phyloP scores from a whole-genome alignment of 768 basidiomycete genomes.

The Phaeotremella skinneri region DNA sequence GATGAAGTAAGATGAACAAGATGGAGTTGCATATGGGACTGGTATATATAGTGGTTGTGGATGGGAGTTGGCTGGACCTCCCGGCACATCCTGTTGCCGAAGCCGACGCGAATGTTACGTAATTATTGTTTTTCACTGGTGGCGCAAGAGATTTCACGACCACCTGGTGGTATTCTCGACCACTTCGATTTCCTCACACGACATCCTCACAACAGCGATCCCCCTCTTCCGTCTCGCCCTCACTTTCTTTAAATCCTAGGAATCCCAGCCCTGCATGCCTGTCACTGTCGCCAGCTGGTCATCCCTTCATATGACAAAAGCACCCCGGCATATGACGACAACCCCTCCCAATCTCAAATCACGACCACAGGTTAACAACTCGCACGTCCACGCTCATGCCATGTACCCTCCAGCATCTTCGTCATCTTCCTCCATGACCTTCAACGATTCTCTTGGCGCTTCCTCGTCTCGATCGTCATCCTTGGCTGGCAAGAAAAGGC shows the following conservation, averaged over 20 bases:
- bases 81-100: too few relatives aligned
- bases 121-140: not conserved
- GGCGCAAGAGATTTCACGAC: not conserved
- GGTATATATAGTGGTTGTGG: too few relatives aligned
- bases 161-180: too few relatives aligned
- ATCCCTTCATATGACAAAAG: slow-evolving; percentile 32
- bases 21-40: too few relatives aligned
- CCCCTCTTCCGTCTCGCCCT: not conserved
- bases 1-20: too few relatives aligned
- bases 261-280: slow-evolving; percentile 19
- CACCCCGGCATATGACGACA: slow-evolving; percentile 9
- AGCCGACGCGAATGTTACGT: too few relatives aligned
- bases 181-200: not conserved
- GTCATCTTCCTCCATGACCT: slow-evolving; percentile 21
- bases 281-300: slow-evolving; percentile 30
- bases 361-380: slow-evolving; percentile 8
- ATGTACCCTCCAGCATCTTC: slow-evolving; percentile 3
- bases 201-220: not conserved
- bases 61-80: too few relatives aligned
- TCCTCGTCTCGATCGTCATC: slow-evolving; percentile 33
- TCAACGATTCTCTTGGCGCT: slow-evolving; percentile 10
- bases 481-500: slow-evolving; percentile 38
- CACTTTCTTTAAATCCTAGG: too few relatives aligned
- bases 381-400: slow-evolving; percentile 1
- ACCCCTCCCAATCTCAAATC: slow-evolving; percentile 10